Evolutionary conservation across 495 filamentous ascomycete genomes (phyloP), one percentile per base, ranked within the genome.

Genomic region (Penicillium alfredii): DNA sequence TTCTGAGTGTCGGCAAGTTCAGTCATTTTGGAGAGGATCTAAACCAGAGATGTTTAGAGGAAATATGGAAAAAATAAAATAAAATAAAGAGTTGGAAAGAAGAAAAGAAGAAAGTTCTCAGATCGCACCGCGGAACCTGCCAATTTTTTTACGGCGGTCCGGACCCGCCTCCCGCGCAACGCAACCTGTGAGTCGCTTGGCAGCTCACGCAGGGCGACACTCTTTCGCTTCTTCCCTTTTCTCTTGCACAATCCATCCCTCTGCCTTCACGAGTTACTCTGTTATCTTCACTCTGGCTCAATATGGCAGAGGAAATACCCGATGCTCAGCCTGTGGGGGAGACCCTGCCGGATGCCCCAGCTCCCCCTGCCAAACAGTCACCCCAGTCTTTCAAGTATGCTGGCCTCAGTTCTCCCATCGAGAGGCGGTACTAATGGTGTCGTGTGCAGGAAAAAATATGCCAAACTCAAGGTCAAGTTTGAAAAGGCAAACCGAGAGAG

Each of bases 401-500:
- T 8, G 12, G 6, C 32, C 20, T 23, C 16, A 28, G 22, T 22
- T 8, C 33, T 20, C 29, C 5, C 23, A 15, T 8, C 13, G 32
- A 8, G 35, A 26, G 33, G 37, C 7, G 33, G 37, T 35, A 24
- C 35, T 15, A 10, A 11, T 40, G 42, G 61, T 66, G 3, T 64
- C 62, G 45, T 63, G 58, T 72, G 49, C 60, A 89, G 87, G 66
- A 95, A 93, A 65, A 98, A 98, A 66, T 98, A 90, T 62, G 79
- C 85, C 37, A 98, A 98, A 67, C 79, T 94, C 68, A 82, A 84
- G 52, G 70, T 86, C 51, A 72, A 76, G 24, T 98, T 96, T 49
- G 88, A 96, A 48, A 72, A 81, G 27, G 77, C 76, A 49, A 88
- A 90, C 78, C 74, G 77, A 32, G 78, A 84, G 32, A 88, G 80